Conservation (phyloP, 2,329 filamentous ascomycete genomes). For the Penicillium olsonii region DNA sequence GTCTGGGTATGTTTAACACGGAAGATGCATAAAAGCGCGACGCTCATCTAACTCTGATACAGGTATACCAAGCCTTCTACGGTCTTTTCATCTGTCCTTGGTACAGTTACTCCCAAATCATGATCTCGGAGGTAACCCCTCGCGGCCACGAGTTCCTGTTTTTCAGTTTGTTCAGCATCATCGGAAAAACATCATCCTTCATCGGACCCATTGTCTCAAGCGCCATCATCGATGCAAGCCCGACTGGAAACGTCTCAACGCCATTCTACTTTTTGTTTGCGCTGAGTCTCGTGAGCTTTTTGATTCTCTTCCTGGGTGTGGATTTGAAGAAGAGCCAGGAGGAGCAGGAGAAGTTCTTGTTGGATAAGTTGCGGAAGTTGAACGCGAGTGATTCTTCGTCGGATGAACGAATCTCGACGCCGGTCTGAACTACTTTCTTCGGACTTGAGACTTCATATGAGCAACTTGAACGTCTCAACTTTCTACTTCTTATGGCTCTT, state of each 20-base stretch:
- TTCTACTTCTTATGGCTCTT: no score
- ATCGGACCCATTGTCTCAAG: slow-evolving; percentile 69
- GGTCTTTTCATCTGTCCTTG: slow-evolving; percentile 68
- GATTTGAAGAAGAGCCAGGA: slow-evolving; percentile 62
- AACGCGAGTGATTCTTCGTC: slow-evolving; percentile 10
- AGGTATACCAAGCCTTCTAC: slow-evolving; percentile 57
- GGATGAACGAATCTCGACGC: neutral
- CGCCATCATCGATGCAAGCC: slow-evolving; percentile 66
- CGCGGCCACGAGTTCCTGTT: slow-evolving; percentile 70
- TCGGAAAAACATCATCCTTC: slow-evolving; percentile 68
- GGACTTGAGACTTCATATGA: no score
- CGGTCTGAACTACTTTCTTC: slow-evolving; percentile 2
- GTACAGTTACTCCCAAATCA: slow-evolving; percentile 71
- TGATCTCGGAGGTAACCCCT: slow-evolving; percentile 70
- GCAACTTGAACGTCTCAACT: no score
- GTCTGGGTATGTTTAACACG: slow-evolving; percentile 45
- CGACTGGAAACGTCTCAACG: slow-evolving; percentile 56
- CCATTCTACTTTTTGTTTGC: slow-evolving; percentile 69
- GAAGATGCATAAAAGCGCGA: neutral
- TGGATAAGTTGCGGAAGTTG: slow-evolving; percentile 28
- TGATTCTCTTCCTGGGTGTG: slow-evolving; percentile 56
- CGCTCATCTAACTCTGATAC: neutral
- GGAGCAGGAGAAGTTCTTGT: slow-evolving; percentile 61
- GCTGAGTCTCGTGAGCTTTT: slow-evolving; percentile 58
- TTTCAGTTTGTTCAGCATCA: slow-evolving; percentile 68